Percentiles rank a stretch among this genome's conserved stretches.
Evolutionary conservation across 2,329 filamentous ascomycete species (phyloP).

Genomic region (Passalora sequoiae): DNA sequence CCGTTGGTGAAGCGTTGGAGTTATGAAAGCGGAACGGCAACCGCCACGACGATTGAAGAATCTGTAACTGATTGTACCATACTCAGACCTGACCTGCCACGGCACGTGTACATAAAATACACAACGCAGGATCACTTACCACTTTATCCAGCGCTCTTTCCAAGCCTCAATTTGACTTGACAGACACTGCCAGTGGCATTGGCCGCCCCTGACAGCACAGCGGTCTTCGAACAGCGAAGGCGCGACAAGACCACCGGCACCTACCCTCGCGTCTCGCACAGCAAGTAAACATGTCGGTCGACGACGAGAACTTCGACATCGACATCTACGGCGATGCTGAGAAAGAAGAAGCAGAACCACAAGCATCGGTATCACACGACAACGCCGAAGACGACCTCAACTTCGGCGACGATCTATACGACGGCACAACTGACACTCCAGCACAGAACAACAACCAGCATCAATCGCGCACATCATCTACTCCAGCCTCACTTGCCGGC

Average conservation of each 20-base stretch:
- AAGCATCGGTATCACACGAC: no score
- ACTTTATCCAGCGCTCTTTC: not conserved
- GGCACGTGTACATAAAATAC: constrained; percentile 23
- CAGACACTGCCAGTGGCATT: not conserved
- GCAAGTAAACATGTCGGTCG: constrained; percentile 39
- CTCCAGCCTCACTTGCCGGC: constrained; percentile 33
- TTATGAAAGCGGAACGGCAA: constrained; percentile 7
- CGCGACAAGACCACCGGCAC: not conserved
- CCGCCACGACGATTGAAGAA: constrained; percentile 7
- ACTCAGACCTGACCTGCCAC: constrained; percentile 20
- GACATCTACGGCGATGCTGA: constrained; percentile 63
- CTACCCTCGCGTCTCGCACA: not conserved
- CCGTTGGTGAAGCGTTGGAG: no score
- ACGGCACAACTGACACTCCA: constrained; percentile 7
- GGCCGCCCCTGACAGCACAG: no score
- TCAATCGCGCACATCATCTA: constrained; percentile 23
- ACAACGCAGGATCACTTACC: constrained; percentile 12
- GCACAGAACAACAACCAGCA: constrained; percentile 14
- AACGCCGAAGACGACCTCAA: constrained; percentile 21
- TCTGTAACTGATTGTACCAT: constrained; percentile 22
- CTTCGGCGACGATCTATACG: constrained; percentile 20
- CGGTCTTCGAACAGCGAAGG: not conserved
- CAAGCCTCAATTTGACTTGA: constrained; percentile 1
- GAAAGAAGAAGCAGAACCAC: constrained; percentile 28
- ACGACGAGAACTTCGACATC: constrained; percentile 67